Conservation (phyloP, 1,284 basidiomycete genomes). For the Lentinula novae-zelandiae region DNA sequence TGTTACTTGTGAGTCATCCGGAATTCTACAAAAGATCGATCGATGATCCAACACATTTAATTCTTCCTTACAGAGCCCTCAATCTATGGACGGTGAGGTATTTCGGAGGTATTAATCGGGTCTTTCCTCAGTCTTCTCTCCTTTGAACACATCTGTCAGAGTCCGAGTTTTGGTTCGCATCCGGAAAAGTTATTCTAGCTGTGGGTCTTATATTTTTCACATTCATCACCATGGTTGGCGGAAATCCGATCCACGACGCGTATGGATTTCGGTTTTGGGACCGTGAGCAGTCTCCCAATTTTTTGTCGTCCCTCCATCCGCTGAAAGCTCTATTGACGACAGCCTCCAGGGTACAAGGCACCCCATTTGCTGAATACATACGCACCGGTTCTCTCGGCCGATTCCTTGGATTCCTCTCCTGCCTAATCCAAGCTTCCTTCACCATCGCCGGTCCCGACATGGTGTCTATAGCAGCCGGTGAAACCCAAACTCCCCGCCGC, state of each 20-base stretch:
- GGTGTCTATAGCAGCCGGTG: conserved; percentile 45
- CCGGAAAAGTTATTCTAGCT: conserved; percentile 53
- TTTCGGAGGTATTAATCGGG: conserved; percentile 41
- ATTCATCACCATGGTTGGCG: conserved; percentile 63
- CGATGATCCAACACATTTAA: background rate
- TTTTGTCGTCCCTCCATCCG: background rate
- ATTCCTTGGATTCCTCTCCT: conserved; percentile 44
- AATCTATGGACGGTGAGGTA: conserved; percentile 43
- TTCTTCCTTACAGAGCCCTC: conserved; percentile 26
- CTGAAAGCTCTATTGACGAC: background rate
- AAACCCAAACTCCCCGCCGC: conserved; percentile 37
- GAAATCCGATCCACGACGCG: conserved; percentile 58
- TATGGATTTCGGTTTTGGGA: conserved; percentile 62
- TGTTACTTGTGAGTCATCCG: conserved; percentile 32
- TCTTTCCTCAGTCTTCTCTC: conserved; percentile 1
- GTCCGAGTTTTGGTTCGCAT: conserved; percentile 53
- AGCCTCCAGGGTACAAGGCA: conserved; percentile 36
- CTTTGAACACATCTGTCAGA: conserved; percentile 30
- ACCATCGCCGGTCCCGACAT: conserved; percentile 48
- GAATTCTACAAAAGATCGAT: background rate
- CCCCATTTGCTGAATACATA: conserved; percentile 44
- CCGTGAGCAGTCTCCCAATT: conserved; percentile 25
- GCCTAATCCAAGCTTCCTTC: conserved; percentile 43
- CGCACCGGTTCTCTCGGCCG: conserved; percentile 37
- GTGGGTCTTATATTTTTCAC: conserved; percentile 59